Evolutionary conservation across 2,329 filamentous ascomycete species (phyloP), one percentile per base, ranked within the genome.

Genomic region (Arachnomyces sp.): DNA sequence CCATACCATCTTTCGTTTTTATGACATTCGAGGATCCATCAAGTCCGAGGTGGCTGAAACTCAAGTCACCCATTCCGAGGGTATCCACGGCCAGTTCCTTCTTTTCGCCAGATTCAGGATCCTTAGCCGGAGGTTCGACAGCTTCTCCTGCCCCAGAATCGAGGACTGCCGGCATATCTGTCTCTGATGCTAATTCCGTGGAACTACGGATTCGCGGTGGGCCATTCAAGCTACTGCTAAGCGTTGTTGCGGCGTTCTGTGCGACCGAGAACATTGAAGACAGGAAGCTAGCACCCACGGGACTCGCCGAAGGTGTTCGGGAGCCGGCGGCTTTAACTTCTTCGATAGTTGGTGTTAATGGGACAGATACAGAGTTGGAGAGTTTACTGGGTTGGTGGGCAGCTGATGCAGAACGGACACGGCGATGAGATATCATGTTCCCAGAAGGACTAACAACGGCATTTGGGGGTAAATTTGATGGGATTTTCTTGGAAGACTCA

Each of bases 261-360:
- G 92, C 92, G 34, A 84, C 90, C 31, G 87, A 90, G 48, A 98
- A 79, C 57, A 98, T 85, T 17, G 86, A 89, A 3, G 87, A 94
- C 65, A 98, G 96, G 68, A 98, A 96, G 1, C 88, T 82, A 29
- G 61, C 62, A 25, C 62, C 63, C 40, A 66, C 65, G 36, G 65
- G 62, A 25, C 63, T 66, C n/a, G 77, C 73, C 21, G 75, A 69
- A 28, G 78, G 54, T 52, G 75, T 71, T 45, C 77, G 79, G n/a
- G 68, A 57, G 41, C 61, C 53, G 49, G 70, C 38, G 46, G 65
- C 46, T 45, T 62, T 63, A 3, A 62, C 55, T 52, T 81, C 81
- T 60, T 95, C 89, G 29, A 78, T 71, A 0, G 82, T 84, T 6
- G 88, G 86, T 3, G 88, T 85, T 38, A 92, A 69, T 7, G 88